Evolutionary conservation across 2,329 filamentous ascomycete species (phyloP), one percentile per base, ranked within the genome.

Genomic region (Ceratocystis eucalypticola): DNA sequence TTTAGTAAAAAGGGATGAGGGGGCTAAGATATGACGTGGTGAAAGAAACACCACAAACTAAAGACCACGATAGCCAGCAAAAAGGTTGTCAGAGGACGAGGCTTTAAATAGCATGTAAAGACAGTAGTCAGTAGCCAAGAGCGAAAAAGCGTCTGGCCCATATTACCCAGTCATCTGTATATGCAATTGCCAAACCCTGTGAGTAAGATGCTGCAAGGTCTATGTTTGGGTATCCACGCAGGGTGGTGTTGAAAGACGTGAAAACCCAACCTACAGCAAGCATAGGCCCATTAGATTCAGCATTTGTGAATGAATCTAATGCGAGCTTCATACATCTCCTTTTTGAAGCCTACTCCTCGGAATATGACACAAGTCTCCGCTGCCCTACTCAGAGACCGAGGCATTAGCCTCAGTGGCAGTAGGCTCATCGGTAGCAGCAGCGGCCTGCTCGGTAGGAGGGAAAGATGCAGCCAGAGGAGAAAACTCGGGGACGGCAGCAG

Each of bases 401-500:
- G 33, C 37, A 45, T 30, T 48, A 12, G 53, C 15, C 17, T 53
- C 15, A 48, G 59, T 45, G 12, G 45, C 46, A 45, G 41, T 7
- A 50, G 45, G 57, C 62, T 65, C 55, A 8, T 46, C 44, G 7
- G 28, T 25, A 33, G 62, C 5, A n/a, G 10, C 59, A 46, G 33
- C 33, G 20, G 61, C 17, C 22, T 64, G 41, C 28, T 64, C 61
- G 12, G 37, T 33, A 15, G 62, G 46, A 44, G 62, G 30, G 22
- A 57, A 41, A 3, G 48, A 62, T 12, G 62, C 61, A n/a, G 59
- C 65, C 3, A 33, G 46, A 30, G 76, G 76, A 12, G 76, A 74
- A 69, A 77, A 77, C 69, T 76, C 75, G 0, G 76, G 75, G 3
- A 77, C 76, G 62, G 75, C 72, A 15, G 76, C 75, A 20, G 75